phyloP scores from a whole-genome alignment of 1,139 yeast species.

The Kluyveromyces sp. region DNA sequence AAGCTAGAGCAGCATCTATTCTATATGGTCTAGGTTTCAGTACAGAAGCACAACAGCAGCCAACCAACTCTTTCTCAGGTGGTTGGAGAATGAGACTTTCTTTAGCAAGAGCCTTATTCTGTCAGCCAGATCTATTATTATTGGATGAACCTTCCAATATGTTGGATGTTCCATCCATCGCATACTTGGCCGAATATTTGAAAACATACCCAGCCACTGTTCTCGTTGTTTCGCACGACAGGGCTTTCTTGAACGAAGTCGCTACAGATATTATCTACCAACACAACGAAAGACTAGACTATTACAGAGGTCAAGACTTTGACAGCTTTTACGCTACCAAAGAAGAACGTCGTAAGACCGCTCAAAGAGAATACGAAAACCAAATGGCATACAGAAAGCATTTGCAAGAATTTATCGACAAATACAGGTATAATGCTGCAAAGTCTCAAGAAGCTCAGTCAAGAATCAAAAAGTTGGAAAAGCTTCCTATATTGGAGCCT shows the following conservation, averaged over 20 bases:
- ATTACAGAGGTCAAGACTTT: constrained; percentile 89
- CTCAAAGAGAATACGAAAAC: constrained; percentile 88
- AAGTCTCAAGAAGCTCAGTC: constrained; percentile 97
- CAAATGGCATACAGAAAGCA: constrained; percentile 96
- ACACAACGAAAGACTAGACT: constrained; percentile 93
- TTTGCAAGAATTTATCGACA: constrained; percentile 88
- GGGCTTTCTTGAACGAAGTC: constrained; percentile 92
- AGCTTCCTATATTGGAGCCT: constrained; percentile 83
- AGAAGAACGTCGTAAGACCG: constrained; percentile 91
- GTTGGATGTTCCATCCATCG: constrained; percentile 99
- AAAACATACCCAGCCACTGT: constrained; percentile 90
- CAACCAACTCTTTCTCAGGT: constrained; percentile 93
- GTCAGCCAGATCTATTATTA: constrained; percentile 87
- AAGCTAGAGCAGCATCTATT: constrained; percentile 94
- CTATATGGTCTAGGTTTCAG: constrained; percentile 90
- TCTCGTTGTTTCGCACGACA: constrained; percentile 92
- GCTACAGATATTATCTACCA: constrained; percentile 97
- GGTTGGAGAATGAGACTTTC: constrained; percentile 99
- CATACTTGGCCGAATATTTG: constrained; percentile 81
- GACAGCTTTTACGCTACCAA: constrained; percentile 89
- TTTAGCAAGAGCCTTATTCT: constrained; percentile 94
- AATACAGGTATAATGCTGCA: constrained; percentile 94
- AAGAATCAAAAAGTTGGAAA: constrained; percentile 91
- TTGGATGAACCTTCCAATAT: constrained; percentile 98
- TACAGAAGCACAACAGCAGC: constrained; percentile 68